Percentiles rank a stretch among this genome's conserved stretches.
These are phyloP conservation scores for Cladophialophora carrionii DNA, from an alignment of 2,329 filamentous ascomycete genomes.

Conservation along the genomic window DNA sequence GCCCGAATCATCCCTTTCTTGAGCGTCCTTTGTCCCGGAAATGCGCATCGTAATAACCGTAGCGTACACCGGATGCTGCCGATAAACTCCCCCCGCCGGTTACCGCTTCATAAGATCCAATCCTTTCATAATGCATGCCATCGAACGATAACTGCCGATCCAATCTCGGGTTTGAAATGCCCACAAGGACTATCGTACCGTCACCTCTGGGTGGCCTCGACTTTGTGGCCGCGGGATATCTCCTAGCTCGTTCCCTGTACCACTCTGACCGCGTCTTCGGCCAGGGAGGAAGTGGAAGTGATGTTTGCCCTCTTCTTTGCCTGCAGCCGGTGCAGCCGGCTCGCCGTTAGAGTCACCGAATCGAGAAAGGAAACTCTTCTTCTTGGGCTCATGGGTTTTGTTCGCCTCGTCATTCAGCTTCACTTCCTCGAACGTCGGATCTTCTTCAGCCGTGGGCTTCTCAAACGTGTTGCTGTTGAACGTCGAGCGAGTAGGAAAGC, in stretches of 20 bases:
- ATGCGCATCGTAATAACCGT: slow-evolving; percentile 6
- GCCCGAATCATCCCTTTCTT: slow-evolving; percentile 11
- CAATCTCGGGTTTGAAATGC: background rate
- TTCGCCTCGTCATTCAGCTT: slow-evolving; percentile 74
- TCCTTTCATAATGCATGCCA: slow-evolving; percentile 32
- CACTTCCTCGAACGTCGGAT: slow-evolving; percentile 77
- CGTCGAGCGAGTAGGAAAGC: slow-evolving; percentile 63
- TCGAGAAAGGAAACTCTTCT: slow-evolving; percentile 77
- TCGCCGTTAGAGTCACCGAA: slow-evolving; percentile 65
- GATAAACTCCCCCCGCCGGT: slow-evolving; percentile 17
- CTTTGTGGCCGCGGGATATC: slow-evolving; percentile 57
- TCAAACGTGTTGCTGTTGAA: slow-evolving; percentile 62
- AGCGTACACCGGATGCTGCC: background rate
- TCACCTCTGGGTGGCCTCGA: slow-evolving; percentile 39
- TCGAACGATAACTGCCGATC: slow-evolving; percentile 25
- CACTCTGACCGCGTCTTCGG: slow-evolving; percentile 71
- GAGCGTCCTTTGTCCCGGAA: slow-evolving; percentile 7
- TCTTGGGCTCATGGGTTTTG: slow-evolving; percentile 64
- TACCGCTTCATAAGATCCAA: slow-evolving; percentile 14
- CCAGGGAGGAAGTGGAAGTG: slow-evolving; percentile 68
- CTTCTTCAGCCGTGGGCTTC: slow-evolving; percentile 58
- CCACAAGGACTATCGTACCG: slow-evolving; percentile 28
- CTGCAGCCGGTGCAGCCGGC: slow-evolving; percentile 38
- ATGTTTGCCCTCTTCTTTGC: slow-evolving; percentile 47
- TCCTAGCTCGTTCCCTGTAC: slow-evolving; percentile 71